Base-by-base conservation (phyloP, 352 stramenopile species). In the Blastocystis sp. region DNA sequence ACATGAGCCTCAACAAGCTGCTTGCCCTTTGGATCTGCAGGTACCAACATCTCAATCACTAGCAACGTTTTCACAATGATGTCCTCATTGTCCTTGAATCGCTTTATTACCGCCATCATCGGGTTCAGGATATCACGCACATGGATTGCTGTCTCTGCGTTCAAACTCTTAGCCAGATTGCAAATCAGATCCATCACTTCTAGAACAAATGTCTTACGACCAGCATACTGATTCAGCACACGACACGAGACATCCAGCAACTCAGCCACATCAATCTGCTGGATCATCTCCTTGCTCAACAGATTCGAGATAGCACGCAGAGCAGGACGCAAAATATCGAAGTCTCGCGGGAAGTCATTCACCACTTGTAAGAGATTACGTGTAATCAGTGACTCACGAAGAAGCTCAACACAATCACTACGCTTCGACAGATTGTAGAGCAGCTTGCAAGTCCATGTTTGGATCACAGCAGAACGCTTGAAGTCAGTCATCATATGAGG, bases 131-230 rank as follows among this genome's bases (percentile, higher is more conserved):
- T 84, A 24, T 84, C 73, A 35, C 59, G 58, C 44, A 84, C 73
- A 56, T 30, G 73, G 6, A 84, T 48, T 37, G 73, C 19, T 0
- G 73, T 84, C n/a, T 84, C 40, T 57, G 73, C 44, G 9, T 54
- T 84, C n/a, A 84, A 30, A 64, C 48, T 84, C 73, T 69, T 84
- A 19, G 73, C 73, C 73, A 84, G 73, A 37, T 84, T 84, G n/a
- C 19, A n/a, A 24, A 84, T 68, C 48, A 84, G 73, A 5, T 84
- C 73, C 73, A 84, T 66, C 48, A 84, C 54, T 37, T 84, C 73
- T 51, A 84, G 48, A 27, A 84, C 73, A 42, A 84, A 84, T 57
- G 58, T 84, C 51, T 58, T 84, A 30, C 73, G 73, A 37, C 73
- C 33, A 35, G 73, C 44, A 57, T 84, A 84, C 19, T 64, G 33